phyloP scores from a whole-genome alignment of 768 basidiomycete genomes.

The Agrocybe praecox region DNA sequence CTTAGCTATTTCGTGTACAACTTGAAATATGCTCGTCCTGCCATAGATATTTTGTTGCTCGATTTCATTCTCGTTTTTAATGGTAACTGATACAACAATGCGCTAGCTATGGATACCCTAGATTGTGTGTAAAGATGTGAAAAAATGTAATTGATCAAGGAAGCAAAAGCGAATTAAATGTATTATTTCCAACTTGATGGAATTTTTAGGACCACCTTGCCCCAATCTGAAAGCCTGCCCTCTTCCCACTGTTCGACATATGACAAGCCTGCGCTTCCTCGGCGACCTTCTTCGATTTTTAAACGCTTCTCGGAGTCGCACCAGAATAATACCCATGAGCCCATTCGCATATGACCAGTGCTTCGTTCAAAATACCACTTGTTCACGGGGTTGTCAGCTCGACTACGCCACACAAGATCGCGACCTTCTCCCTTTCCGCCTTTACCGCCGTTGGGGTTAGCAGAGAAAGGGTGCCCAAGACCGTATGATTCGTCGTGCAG shows the following conservation, averaged over 20 bases:
- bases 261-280: conserved; percentile 64
- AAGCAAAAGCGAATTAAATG: background rate
- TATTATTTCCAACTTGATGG: conserved; percentile 76
- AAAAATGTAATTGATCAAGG: background rate
- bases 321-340: conserved; percentile 95
- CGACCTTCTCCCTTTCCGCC: conserved; percentile 88
- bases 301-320: conserved; percentile 93
- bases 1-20: background rate
- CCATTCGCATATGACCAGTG: conserved; percentile 85
- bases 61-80: conserved; percentile 7
- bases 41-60: conserved; percentile 1
- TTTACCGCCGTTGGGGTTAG: conserved; percentile 94
- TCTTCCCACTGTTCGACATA: conserved; percentile 79
- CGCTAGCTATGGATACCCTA: conserved; percentile 10
- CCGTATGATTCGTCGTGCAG: conserved; percentile 98
- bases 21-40: background rate
- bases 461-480: conserved; percentile 88
- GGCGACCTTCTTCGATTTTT: conserved; percentile 66
- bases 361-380: conserved; percentile 99
- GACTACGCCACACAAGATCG: conserved; percentile 94
- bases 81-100: conserved; percentile 19
- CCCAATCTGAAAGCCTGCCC: conserved; percentile 73
- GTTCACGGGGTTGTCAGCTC: conserved; percentile 94
- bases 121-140: conserved; percentile 7
- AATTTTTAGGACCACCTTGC: conserved; percentile 63